phyloP scores from a whole-genome alignment of 495 filamentous ascomycete genomes.

The Penicillium simplicissimum region DNA sequence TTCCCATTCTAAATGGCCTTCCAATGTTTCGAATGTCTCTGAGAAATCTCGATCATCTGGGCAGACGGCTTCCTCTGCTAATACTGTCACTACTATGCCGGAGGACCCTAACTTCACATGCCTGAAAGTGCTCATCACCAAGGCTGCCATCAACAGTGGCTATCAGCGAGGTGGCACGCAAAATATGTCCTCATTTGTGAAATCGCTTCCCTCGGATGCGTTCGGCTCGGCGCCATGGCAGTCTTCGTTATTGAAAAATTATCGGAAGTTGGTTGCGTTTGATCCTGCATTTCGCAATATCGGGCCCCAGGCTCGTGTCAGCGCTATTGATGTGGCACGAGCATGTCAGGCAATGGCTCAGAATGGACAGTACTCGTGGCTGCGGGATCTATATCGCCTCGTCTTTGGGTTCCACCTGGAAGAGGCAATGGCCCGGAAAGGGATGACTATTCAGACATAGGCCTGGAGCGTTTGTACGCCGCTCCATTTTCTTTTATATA shows the following conservation, averaged over 20 bases:
- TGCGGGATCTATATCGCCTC: slow-evolving; percentile 77
- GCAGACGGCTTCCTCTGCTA: slow-evolving; percentile 68
- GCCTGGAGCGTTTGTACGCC: neutral
- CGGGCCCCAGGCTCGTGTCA: slow-evolving; percentile 57
- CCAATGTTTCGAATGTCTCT: slow-evolving; percentile 68
- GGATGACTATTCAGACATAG: slow-evolving; percentile 49
- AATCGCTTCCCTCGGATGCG: slow-evolving; percentile 69
- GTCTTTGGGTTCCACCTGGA: slow-evolving; percentile 83
- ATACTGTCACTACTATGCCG: slow-evolving; percentile 61
- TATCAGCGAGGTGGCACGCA: slow-evolving; percentile 54
- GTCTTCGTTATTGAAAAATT: slow-evolving; percentile 67
- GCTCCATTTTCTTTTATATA: neutral
- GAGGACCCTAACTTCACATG: slow-evolving; percentile 75
- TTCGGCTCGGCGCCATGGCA: slow-evolving; percentile 76
- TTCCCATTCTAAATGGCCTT: slow-evolving; percentile 65
- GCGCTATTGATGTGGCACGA: slow-evolving; percentile 70
- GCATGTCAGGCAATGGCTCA: slow-evolving; percentile 74
- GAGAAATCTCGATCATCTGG: slow-evolving; percentile 71
- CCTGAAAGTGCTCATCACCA: slow-evolving; percentile 72
- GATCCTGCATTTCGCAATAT: slow-evolving; percentile 65
- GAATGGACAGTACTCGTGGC: slow-evolving; percentile 66
- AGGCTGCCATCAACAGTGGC: slow-evolving; percentile 78
- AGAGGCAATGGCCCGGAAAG: slow-evolving; percentile 61
- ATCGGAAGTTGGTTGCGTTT: slow-evolving; percentile 70
- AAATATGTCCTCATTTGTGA: slow-evolving; percentile 68